Base-by-base conservation (phyloP, 2,329 filamentous ascomycete species). In the Herpomyces periplanetae region DNA sequence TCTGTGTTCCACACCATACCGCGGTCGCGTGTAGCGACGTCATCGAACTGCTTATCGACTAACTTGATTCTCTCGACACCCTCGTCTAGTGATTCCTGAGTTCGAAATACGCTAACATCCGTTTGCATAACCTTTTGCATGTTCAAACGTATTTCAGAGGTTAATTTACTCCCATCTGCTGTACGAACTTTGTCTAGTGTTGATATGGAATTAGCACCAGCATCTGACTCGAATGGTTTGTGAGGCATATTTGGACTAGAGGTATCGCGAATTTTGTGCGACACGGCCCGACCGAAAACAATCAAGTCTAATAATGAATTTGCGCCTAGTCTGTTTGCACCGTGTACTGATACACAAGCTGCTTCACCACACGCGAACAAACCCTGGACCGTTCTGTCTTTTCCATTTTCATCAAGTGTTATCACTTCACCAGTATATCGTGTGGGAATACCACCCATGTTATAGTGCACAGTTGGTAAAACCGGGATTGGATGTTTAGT, bases 1-100 rank as follows among this genome's bases (percentile, higher is more conserved):
- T 91, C 75, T 10, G 66, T 71, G 58, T 91, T 91, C 75, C 75
- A 91, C 49, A 91, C 91, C 75, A 91, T 88, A 52, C 68, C 84
- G 42, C 80, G 65, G 43, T 91, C 75, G 56, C 87, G 85, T 46
- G 68, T 88, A 34, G 69, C 68, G 30, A 91, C 62, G 35, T 88
- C 50, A 31, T 49, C 43, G 45, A 64, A 91, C 33, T 48, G 51
- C 31, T 52, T 42, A 39, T 91, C 75, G 30, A 91, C 68, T 30
- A 69, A 58, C 27, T 45, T 57, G 40, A 91, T 80, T 49, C 32
- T 73, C 42, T 50, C 47, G 25, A 87, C 73, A 54, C 75, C 75
- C 43, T 88, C 66, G 30, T 88, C 69, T 39, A 91, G 54, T 29
- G 59, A 69, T 42, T 85, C 64, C 31, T 91, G 71, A 16, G 66